Evolutionary conservation across 805 yeast species (phyloP), one percentile per base, ranked within the genome.

Genomic region (Candida ponderosae): DNA sequence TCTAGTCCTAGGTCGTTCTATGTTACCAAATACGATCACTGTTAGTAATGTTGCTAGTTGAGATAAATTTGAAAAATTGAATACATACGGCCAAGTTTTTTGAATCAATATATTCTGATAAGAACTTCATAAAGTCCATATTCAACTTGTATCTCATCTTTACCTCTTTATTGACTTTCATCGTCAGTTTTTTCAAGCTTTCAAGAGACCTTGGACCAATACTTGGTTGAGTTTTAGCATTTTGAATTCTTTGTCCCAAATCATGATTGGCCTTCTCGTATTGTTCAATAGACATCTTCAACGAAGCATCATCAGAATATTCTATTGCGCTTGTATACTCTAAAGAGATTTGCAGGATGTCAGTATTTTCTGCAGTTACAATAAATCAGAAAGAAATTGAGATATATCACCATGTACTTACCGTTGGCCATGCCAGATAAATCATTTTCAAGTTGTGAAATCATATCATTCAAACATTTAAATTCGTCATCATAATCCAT

Each of bases 31-130:
- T 21, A 10, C 10, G 10, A 21, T 21, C 10, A 16, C 15, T 6
- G 38, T 39, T 32, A 36, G 38, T 16, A 20, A 3, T 31, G 20
- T 17, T 8, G 5, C 18, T 2, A 20, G 10, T 16, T 19, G 10
- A 9, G 15, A 3, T 8, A 11, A 4, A 11, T 8, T n/a, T 32
- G 24, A 10, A 18, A 2, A 35, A 18, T 31, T 18, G 5, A 17
- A 5, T 9, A 45, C 52, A 38, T 20, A 50, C 52, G 7, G 39
- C 24, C 21, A 49, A 29, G 1, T 32, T 16, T 20, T 41, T 42
- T 3, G 50, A 40, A 30, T 51, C 53, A 14, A 48, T 31, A 26
- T 35, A 40, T 30, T 49, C 55, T 18, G 51, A 38, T 26, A 51
- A 36, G 15, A 36, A 38, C 19, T 34, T 32, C 34, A 44, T 35